Conservation (phyloP, 2,329 filamentous ascomycete species). For the Verticillium nubilum region DNA sequence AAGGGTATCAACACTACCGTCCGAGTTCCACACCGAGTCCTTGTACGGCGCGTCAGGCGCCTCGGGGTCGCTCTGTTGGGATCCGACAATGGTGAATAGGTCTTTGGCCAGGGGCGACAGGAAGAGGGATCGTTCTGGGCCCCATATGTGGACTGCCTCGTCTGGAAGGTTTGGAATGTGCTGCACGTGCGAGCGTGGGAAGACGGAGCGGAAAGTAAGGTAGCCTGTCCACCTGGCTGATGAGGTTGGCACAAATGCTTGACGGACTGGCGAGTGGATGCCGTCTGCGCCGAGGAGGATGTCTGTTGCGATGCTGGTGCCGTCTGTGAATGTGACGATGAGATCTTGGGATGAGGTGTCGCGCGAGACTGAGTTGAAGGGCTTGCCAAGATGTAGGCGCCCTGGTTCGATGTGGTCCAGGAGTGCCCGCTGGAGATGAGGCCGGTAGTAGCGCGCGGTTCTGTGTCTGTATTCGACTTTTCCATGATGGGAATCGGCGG, state of each 20-base stretch:
- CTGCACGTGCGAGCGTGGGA: constrained; percentile 31
- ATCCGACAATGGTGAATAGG: constrained; percentile 37
- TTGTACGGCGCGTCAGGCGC: constrained; percentile 22
- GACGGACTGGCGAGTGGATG: constrained; percentile 40
- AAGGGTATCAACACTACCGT: constrained; percentile 28
- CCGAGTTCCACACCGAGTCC: constrained; percentile 30
- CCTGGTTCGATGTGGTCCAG: constrained; percentile 35
- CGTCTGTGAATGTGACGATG: constrained; percentile 41
- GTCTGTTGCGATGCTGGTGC: constrained; percentile 34
- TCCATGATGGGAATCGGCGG: constrained; percentile 33
- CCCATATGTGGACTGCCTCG: constrained; percentile 40
- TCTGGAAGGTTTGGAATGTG: constrained; percentile 30
- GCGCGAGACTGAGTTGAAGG: constrained; percentile 27
- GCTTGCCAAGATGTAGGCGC: constrained; percentile 36
- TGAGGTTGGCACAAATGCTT: constrained; percentile 36
- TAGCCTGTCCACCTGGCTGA: constrained; percentile 35
- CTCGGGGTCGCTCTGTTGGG: constrained; percentile 28
- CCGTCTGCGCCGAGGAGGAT: constrained; percentile 48
- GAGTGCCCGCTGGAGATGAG: constrained; percentile 43
- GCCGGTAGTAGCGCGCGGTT: constrained; percentile 40
- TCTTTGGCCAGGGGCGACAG: constrained; percentile 32
- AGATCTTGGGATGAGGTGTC: constrained; percentile 19
- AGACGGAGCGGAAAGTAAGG: constrained; percentile 38
- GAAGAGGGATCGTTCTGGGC: constrained; percentile 34
- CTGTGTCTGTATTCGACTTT: constrained; percentile 29